Percentiles rank a stretch among this genome's conserved stretches.
These are phyloP conservation scores for Fusarium liriodendri DNA, from an alignment of 2,329 filamentous ascomycete species.

Conservation along the genomic window DNA sequence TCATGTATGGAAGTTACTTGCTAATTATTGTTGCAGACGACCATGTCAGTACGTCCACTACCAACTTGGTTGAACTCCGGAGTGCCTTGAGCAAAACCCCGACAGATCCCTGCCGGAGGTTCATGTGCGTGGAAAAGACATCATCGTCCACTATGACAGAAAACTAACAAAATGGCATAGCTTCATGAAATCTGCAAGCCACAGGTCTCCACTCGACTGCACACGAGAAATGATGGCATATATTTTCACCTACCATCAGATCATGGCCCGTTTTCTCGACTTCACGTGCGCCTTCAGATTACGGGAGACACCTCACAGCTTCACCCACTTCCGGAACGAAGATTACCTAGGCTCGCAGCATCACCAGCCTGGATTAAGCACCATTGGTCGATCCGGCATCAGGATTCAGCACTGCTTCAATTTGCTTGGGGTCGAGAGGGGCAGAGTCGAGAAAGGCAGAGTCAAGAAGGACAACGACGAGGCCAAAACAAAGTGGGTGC, in stretches of 20 bases:
- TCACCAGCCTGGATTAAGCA: background rate
- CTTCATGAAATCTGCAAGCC: background rate
- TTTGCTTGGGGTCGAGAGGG: background rate
- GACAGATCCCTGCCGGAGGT: conserved; percentile 7
- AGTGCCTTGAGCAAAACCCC: background rate
- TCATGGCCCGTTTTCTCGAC: conserved; percentile 14
- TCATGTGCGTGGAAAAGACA: background rate
- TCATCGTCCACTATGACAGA: no score
- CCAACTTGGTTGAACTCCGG: background rate
- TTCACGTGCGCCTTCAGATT: background rate
- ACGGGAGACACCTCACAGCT: conserved; percentile 1
- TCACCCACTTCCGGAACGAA: conserved; percentile 9
- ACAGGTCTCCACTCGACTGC: background rate
- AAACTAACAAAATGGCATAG: background rate
- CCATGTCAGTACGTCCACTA: background rate
- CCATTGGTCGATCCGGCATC: conserved; percentile 2
- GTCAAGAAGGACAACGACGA: no score
- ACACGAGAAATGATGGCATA: conserved; percentile 1
- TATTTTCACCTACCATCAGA: conserved; percentile 7
- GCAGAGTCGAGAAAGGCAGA: background rate
- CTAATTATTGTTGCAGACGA: background rate
- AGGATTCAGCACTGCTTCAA: conserved; percentile 17
- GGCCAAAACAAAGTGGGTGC: background rate
- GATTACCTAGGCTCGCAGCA: background rate
- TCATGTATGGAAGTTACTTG: background rate